phyloP scores from a whole-genome alignment of 176 grass and related monocot genomes.

The Oryza officinalis region DNA sequence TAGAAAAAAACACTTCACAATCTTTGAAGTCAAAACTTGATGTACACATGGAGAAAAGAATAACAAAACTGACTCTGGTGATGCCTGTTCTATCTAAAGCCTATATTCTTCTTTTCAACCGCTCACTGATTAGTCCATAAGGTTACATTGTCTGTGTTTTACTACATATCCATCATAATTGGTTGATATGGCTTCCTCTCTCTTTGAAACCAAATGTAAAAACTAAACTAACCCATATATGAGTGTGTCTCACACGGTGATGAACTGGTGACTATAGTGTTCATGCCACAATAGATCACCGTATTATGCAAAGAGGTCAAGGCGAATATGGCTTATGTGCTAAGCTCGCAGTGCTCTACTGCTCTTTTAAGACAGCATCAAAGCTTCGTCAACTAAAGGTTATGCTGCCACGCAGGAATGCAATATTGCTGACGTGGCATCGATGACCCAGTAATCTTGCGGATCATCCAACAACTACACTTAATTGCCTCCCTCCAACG shows the following conservation, averaged over 20 bases:
- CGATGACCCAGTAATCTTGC: not conserved
- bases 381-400: constrained; percentile 7
- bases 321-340: not conserved
- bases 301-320: constrained; percentile 24
- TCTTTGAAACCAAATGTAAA: not conserved
- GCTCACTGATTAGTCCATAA: not conserved
- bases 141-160: not conserved
- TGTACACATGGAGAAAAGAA: not conserved
- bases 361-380: constrained; percentile 2
- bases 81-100: not conserved
- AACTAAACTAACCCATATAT: not conserved
- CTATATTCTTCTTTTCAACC: not conserved
- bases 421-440: constrained; percentile 25
- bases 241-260: not conserved
- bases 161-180: not conserved
- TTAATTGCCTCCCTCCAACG: not conserved
- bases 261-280: not conserved
- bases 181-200: not conserved
- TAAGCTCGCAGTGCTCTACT: not conserved
- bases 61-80: not conserved
- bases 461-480: constrained; percentile 25
- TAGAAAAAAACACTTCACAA: not conserved
- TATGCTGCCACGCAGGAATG: not conserved
- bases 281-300: not conserved
- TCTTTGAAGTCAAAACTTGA: not conserved